phyloP scores from a whole-genome alignment of 164 flowering plant species.

The Aristolochia fimbriata region DNA sequence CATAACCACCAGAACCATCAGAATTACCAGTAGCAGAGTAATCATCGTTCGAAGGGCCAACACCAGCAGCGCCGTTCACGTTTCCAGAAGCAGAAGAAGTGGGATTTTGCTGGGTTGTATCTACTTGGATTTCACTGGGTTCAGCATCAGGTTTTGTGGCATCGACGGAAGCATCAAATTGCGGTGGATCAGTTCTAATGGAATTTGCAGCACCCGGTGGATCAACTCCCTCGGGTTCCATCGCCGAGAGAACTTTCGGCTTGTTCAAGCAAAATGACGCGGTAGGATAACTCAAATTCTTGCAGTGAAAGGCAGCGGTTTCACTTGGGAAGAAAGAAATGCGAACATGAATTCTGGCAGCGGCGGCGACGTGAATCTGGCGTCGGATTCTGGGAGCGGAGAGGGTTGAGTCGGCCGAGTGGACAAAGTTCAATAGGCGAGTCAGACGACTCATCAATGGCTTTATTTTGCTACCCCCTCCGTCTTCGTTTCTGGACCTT shows the following conservation, averaged over 20 bases:
- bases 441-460: conserved; percentile 9
- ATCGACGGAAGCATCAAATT: conserved; percentile 16
- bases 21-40: neutral
- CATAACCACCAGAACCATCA: conserved; percentile 14
- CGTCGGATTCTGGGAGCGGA: conserved; percentile 4
- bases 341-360: neutral
- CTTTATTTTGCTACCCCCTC: neutral
- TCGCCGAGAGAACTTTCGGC: conserved; percentile 3
- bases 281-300: neutral
- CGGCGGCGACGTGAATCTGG: conserved; percentile 2
- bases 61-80: neutral
- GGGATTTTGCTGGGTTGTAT: conserved; percentile 8
- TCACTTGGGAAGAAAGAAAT: neutral
- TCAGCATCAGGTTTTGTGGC: conserved; percentile 1
- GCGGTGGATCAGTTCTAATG: conserved; percentile 20
- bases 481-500: too few relatives aligned
- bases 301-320: neutral
- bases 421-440: conserved; percentile 10
- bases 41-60: neutral
- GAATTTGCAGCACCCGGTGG: conserved; percentile 14
- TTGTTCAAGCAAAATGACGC: neutral
- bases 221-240: conserved; percentile 16
- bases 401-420: conserved; percentile 15
- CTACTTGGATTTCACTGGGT: neutral
- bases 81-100: neutral